phyloP scores from a whole-genome alignment of 176 grass and related monocot species.

The Oryza nivara region DNA sequence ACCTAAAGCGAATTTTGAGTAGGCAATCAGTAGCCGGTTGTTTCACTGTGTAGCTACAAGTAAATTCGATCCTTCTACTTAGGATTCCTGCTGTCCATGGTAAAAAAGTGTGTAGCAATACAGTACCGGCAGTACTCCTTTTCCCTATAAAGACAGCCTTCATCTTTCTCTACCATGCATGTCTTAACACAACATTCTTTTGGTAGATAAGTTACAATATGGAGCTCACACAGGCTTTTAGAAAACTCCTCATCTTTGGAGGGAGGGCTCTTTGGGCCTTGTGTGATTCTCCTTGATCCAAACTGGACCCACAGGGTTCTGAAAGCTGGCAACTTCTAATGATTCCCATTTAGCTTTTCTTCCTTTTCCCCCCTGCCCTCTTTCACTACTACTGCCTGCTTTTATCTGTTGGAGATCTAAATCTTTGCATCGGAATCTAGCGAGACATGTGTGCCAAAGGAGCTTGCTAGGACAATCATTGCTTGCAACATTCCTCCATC shows the following conservation, averaged over 20 bases:
- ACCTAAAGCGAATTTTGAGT: constrained; percentile 2
- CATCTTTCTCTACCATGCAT: constrained; percentile 53
- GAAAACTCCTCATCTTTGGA: constrained; percentile 71
- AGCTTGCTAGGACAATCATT: constrained; percentile 62
- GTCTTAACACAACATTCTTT: constrained; percentile 59
- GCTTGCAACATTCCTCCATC: constrained; percentile 67
- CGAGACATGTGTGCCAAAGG: constrained; percentile 52
- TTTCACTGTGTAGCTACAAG: constrained; percentile 29
- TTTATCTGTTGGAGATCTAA: constrained; percentile 60
- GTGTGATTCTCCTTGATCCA: constrained; percentile 51
- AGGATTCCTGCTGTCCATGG: constrained; percentile 41
- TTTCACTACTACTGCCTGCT: constrained; percentile 43
- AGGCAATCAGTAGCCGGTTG: constrained; percentile 15
- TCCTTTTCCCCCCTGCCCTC: constrained; percentile 44
- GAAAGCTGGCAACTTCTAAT: constrained; percentile 70
- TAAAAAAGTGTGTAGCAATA: constrained; percentile 41
- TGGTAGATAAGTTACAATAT: constrained; percentile 48
- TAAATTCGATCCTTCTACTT: constrained; percentile 43
- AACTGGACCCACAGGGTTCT: constrained; percentile 41
- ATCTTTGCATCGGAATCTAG: constrained; percentile 75
- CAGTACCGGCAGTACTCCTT: constrained; percentile 32
- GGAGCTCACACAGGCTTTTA: constrained; percentile 49
- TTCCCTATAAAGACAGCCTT: constrained; percentile 51
- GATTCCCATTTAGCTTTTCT: constrained; percentile 55
- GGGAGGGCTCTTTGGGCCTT: constrained; percentile 33